phyloP scores from a whole-genome alignment of 371 early-diverging fungal species.

The Mortierella sp. region DNA sequence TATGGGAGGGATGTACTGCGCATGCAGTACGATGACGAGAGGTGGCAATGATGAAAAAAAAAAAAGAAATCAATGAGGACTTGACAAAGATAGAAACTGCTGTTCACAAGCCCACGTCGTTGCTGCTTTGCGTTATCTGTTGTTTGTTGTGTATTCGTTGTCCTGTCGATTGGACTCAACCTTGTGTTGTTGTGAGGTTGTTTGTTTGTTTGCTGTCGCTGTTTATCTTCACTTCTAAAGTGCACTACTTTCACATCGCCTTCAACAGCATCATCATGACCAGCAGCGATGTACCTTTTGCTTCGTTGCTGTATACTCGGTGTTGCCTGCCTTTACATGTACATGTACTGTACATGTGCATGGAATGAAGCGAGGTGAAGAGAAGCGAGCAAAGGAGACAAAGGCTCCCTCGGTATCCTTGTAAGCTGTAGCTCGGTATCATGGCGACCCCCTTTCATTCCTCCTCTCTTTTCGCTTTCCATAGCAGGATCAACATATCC shows the following conservation, averaged over 20 bases:
- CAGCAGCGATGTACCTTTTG: neutral
- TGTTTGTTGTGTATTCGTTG: neutral
- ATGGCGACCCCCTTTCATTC: no score
- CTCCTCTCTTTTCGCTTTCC: no score
- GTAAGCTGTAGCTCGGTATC: no score
- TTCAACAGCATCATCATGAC: neutral
- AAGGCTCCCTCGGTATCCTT: no score
- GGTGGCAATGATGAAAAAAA: neutral
- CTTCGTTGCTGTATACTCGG: neutral
- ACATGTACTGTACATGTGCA: no score
- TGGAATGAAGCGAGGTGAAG: no score
- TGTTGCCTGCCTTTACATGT: no score
- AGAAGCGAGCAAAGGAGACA: no score
- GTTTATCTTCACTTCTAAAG: no score
- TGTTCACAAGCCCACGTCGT: neutral
- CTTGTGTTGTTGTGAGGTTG: neutral
- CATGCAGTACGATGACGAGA: neutral
- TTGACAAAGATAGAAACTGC: conserved; percentile 3
- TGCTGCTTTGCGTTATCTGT: neutral
- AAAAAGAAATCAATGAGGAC: neutral
- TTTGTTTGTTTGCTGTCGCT: no score
- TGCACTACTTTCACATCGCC: neutral
- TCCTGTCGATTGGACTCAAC: neutral
- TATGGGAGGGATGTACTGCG: neutral
- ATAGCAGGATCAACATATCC: no score